Evolutionary conservation across 441 rosid genomes (phyloP).

Genomic region (Raphanus hybrid): DNA sequence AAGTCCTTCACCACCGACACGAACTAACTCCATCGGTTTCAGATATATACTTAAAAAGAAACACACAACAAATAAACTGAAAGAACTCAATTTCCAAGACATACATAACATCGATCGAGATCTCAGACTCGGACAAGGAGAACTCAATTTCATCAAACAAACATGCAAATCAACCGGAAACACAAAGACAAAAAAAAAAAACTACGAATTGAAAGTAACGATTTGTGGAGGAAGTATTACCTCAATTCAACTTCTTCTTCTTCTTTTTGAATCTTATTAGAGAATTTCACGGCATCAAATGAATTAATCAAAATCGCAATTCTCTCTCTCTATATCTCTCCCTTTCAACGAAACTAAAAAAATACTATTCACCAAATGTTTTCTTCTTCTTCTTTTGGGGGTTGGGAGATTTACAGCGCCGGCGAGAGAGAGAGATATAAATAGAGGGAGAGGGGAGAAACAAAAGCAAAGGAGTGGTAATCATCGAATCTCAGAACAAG

Average conservation of each 20-base stretch:
- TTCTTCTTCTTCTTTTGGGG: neutral
- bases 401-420: conserved; percentile 47
- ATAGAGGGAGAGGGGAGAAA: conserved; percentile 13
- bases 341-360: neutral
- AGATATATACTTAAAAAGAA: neutral
- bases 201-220: neutral
- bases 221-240: conserved; percentile 32
- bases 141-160: neutral
- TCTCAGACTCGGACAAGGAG: neutral
- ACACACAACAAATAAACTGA: neutral
- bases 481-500: conserved; percentile 40
- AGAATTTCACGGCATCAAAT: conserved; percentile 19
- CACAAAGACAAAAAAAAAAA: neutral
- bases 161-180: conserved; percentile 35
- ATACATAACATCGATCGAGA: neutral
- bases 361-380: neutral
- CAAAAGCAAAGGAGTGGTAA: conserved; percentile 32
- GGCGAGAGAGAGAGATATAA: conserved; percentile 40
- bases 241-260: conserved; percentile 25
- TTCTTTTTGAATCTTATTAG: conserved; percentile 24
- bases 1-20: conserved; percentile 28
- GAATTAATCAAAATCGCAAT: conserved; percentile 5
- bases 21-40: conserved; percentile 10
- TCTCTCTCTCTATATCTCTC: neutral
- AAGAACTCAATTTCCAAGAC: neutral